A percentile compares a stretch with the other conserved stretches of the same genome.
These are phyloP conservation scores for Cucumis sativus DNA, from an alignment of 306 rosid species.

Conservation along the genomic window Cucumber_9930_V3 NC_026656.2:13724501-13725000, in stretches of 20 bases:
- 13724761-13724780: conserved; percentile 64
- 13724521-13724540: conserved; percentile 22
- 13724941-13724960: conserved; percentile 55
- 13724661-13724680: conserved; percentile 26
- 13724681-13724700: conserved; percentile 11
- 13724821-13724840: not conserved
- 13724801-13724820: conserved; percentile 17
- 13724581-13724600: conserved; percentile 26
- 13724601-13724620: conserved; percentile 20
- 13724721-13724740: conserved; percentile 20
- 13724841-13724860: conserved; percentile 11
- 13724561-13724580: conserved; percentile 21
- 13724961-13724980: conserved; percentile 63
- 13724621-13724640: not conserved
- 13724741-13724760: conserved; percentile 53
- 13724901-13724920: conserved; percentile 69
- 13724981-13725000: conserved; percentile 54
- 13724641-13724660: conserved; percentile 37
- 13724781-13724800: not conserved
- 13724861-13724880: conserved; percentile 48
- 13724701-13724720: conserved; percentile 21
- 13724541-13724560: conserved; percentile 17
- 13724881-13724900: conserved; percentile 57
- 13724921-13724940: conserved; percentile 78
- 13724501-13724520: not conserved